Percentiles rank a stretch among this genome's conserved stretches.
These are phyloP conservation scores for Zychaea mexicana DNA, from an alignment of 371 early-diverging fungal genomes.

Conservation along the genomic window DNA sequence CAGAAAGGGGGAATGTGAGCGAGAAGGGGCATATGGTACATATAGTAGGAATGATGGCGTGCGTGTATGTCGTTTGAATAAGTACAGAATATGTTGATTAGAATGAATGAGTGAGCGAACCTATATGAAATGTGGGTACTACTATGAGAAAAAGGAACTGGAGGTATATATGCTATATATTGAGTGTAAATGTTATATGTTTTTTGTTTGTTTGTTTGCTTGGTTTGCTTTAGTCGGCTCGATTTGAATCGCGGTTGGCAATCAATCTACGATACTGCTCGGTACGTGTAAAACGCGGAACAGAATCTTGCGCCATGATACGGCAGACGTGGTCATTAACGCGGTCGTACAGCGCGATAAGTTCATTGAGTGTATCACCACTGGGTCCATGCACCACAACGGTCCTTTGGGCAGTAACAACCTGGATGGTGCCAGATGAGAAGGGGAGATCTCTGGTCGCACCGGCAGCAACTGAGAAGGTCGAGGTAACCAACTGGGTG, in stretches of 20 bases:
- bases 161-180: neutral
- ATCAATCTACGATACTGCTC: slow-evolving; percentile 52
- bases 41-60: no score
- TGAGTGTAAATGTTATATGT: neutral
- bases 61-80: no score
- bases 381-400: slow-evolving; percentile 15
- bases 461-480: slow-evolving; percentile 20
- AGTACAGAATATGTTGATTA: neutral
- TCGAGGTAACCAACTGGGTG: slow-evolving; percentile 31
- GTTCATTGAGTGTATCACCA: slow-evolving; percentile 14
- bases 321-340: slow-evolving; percentile 73
- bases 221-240: neutral
- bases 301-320: slow-evolving; percentile 76
- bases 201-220: neutral
- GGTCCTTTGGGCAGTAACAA: slow-evolving; percentile 2
- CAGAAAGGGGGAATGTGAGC: no score
- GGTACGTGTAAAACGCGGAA: slow-evolving; percentile 75
- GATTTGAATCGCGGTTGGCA: neutral
- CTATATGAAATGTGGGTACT: neutral
- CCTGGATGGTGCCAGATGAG: slow-evolving; percentile 10
- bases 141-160: neutral
- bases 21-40: neutral
- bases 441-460: slow-evolving; percentile 16
- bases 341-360: slow-evolving; percentile 59
- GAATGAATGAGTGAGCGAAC: neutral